A percentile compares a stretch with the other conserved stretches of the same genome.
phyloP scores from a whole-genome alignment of 208 protist genomes.

The Kentomonas sorsogonicus region DNA sequence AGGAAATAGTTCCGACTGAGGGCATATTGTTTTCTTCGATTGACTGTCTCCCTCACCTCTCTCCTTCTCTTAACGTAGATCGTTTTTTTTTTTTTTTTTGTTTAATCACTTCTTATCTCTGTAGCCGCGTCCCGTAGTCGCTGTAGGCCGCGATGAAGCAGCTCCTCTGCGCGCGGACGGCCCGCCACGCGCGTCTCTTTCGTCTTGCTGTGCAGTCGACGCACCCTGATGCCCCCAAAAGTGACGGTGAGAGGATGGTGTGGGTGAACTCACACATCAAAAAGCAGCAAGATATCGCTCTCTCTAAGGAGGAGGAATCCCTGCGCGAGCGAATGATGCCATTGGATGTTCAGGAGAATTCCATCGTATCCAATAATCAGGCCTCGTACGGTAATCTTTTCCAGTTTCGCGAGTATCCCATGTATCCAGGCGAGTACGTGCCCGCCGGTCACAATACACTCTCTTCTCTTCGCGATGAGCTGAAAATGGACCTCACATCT shows the following conservation, averaged over 20 bases:
- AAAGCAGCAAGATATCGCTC: conserved; percentile 54
- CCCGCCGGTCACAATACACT: conserved; percentile 81
- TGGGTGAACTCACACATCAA: conserved; percentile 85
- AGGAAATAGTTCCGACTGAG: too few relatives aligned
- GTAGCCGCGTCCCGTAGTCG: background rate
- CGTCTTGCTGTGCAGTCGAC: conserved; percentile 55
- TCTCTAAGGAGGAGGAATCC: conserved; percentile 70
- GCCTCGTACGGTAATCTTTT: conserved; percentile 84
- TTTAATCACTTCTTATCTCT: conserved; percentile 2
- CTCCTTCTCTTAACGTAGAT: too few relatives aligned
- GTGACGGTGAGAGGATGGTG: conserved; percentile 68
- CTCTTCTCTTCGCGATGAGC: conserved; percentile 78
- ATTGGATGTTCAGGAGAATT: conserved; percentile 55
- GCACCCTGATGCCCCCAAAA: too few relatives aligned
- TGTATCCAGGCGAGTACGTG: conserved; percentile 90
- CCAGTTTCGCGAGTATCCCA: conserved; percentile 87
- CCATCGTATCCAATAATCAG: conserved; percentile 55
- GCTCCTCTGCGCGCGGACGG: conserved; percentile 82
- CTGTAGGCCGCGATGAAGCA: conserved; percentile 49
- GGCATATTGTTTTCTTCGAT: background rate
- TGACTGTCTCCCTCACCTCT: background rate
- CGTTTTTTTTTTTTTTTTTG: conserved; percentile 15
- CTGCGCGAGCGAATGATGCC: conserved; percentile 64
- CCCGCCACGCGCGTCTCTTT: conserved; percentile 85
- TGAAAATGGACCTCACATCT: conserved; percentile 72